Conservation (phyloP, 257 asterid species). For the Solanum sitiens region DNA sequence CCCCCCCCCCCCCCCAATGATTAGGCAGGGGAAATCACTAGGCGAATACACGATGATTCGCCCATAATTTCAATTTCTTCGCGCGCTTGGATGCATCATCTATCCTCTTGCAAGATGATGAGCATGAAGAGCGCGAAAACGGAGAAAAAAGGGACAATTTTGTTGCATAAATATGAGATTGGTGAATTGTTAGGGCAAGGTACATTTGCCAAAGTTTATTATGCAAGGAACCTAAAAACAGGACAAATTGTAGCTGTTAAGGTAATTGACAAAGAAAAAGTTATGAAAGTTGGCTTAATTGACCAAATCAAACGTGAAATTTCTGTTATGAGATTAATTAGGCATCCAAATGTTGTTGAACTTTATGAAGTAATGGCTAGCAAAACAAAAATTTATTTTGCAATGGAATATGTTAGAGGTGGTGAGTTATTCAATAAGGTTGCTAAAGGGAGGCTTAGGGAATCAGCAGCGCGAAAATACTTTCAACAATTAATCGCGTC, state of each 20-base stretch:
- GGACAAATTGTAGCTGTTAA: constrained; percentile 4
- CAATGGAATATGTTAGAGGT: neutral
- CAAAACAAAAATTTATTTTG: neutral
- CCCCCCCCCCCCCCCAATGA: neutral
- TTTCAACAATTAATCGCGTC: neutral
- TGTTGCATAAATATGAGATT: constrained; percentile 1
- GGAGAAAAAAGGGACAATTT: neutral
- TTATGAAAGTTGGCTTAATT: neutral
- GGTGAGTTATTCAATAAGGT: neutral
- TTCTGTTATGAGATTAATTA: neutral
- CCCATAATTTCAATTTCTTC: neutral
- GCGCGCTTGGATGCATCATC: neutral
- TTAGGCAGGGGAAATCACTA: too few species aligned
- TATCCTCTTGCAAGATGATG: neutral
- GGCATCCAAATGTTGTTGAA: neutral
- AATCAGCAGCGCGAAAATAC: neutral
- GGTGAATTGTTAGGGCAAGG: constrained; percentile 1
- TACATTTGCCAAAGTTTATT: constrained; percentile 5
- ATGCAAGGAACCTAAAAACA: neutral
- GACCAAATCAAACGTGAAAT: constrained; percentile 11
- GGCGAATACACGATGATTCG: neutral
- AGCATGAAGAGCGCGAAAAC: neutral
- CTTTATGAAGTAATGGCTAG: constrained; percentile 9
- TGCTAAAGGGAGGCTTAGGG: neutral
- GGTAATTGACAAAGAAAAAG: constrained; percentile 8